These are phyloP conservation scores for Gardenia jasminoides DNA, from an alignment of 257 asterid genomes.

Conservation along the genomic window DNA sequence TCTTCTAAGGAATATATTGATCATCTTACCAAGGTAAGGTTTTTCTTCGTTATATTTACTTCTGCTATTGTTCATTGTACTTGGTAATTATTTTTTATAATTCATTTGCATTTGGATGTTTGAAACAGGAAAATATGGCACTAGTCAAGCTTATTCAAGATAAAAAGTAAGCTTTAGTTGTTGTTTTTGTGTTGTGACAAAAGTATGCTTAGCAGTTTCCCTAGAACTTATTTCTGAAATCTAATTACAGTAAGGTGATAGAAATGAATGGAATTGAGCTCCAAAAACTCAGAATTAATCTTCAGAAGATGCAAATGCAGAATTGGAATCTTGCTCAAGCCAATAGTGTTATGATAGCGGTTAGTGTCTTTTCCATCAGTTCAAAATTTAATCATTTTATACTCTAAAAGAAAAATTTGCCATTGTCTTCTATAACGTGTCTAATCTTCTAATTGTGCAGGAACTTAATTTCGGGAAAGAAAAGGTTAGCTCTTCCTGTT, in stretches of 20 bases:
- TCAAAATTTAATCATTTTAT: not conserved
- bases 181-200: not conserved
- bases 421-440: not conserved
- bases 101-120: conserved; percentile 12
- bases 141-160: conserved; percentile 73
- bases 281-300: conserved; percentile 51
- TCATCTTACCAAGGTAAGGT: conserved; percentile 56
- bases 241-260: conserved; percentile 62
- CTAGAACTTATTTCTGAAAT: conserved; percentile 12
- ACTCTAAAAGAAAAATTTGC: not conserved
- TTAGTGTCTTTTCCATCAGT: conserved; percentile 26
- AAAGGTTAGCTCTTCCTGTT: conserved; percentile 46
- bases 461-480: conserved; percentile 67
- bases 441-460: conserved; percentile 40
- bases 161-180: conserved; percentile 48
- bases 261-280: conserved; percentile 75
- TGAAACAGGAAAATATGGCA: conserved; percentile 72
- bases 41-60: not conserved
- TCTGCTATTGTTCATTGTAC: not conserved
- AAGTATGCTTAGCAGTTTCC: not conserved
- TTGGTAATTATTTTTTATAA: not conserved
- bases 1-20: conserved; percentile 49
- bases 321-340: conserved; percentile 87
- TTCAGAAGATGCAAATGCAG: conserved; percentile 81
- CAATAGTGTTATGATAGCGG: conserved; percentile 73